Conservation (phyloP, 306 rosid species). For the Dicorynia guianensis region DNA sequence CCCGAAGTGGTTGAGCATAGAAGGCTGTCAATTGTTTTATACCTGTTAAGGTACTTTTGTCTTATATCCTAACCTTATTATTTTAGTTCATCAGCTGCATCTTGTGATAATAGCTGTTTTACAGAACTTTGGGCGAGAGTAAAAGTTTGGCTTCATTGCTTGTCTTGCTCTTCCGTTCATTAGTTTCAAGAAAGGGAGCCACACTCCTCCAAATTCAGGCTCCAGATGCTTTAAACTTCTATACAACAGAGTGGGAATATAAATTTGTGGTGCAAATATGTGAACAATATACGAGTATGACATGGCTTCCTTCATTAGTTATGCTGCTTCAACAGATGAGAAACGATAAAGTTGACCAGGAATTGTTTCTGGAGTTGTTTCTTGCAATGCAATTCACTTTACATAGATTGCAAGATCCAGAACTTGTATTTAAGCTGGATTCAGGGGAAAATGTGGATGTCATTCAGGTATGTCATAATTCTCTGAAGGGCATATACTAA, state of each 20-base stretch:
- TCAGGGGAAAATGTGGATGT: constrained; percentile 60
- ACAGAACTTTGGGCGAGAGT: constrained; percentile 84
- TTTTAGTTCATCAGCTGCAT: constrained; percentile 29
- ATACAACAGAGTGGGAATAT: constrained; percentile 81
- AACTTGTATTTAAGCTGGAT: constrained; percentile 64
- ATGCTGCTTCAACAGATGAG: constrained; percentile 54
- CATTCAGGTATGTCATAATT: constrained; percentile 70
- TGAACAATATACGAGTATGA: constrained; percentile 72
- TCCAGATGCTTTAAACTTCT: constrained; percentile 52
- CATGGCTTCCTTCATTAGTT: constrained; percentile 90
- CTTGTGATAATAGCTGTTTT: constrained; percentile 38
- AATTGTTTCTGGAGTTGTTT: constrained; percentile 57
- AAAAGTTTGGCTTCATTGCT: constrained; percentile 83
- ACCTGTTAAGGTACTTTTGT: constrained; percentile 66
- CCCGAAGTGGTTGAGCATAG: constrained; percentile 85
- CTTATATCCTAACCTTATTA: background rate
- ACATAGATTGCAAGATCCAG: constrained; percentile 88
- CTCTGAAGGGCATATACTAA: background rate
- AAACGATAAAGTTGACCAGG: constrained; percentile 42
- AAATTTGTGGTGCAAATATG: constrained; percentile 72
- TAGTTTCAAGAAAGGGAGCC: constrained; percentile 69
- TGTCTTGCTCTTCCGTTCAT: constrained; percentile 69
- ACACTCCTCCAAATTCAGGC: constrained; percentile 38
- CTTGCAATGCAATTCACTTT: constrained; percentile 69
- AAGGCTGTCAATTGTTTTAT: constrained; percentile 68